Percentiles rank a stretch among this genome's conserved stretches.
Conservation (phyloP, 495 filamentous ascomycete genomes). For the Aspergillus carlsbadensis region DNA sequence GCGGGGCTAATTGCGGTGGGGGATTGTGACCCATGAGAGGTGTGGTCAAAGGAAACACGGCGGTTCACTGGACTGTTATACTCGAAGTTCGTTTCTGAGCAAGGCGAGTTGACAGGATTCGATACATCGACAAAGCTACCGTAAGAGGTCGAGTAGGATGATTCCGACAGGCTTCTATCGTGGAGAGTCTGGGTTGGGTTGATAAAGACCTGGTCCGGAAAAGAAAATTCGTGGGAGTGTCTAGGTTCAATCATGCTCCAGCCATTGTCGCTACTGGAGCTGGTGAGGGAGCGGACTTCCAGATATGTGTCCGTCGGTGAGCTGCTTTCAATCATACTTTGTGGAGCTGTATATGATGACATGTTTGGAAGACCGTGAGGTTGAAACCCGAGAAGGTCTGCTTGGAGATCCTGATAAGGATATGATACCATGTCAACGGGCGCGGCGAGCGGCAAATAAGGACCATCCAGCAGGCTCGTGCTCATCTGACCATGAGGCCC, state of each 20-base stretch:
- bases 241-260: slow-evolving; percentile 73
- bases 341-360: slow-evolving; percentile 44
- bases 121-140: slow-evolving; percentile 80
- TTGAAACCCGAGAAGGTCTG: slow-evolving; percentile 52
- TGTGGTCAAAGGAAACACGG: slow-evolving; percentile 36
- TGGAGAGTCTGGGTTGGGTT: slow-evolving; percentile 86
- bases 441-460: slow-evolving; percentile 66
- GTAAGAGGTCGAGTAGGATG: slow-evolving; percentile 71
- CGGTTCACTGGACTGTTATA: slow-evolving; percentile 46
- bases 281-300: slow-evolving; percentile 75
- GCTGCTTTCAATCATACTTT: slow-evolving; percentile 59
- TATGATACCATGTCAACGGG: slow-evolving; percentile 65
- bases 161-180: slow-evolving; percentile 79
- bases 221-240: slow-evolving; percentile 52
- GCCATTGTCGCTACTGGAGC: slow-evolving; percentile 78
- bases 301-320: slow-evolving; percentile 82
- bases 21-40: slow-evolving; percentile 46
- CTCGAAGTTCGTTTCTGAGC: slow-evolving; percentile 64
- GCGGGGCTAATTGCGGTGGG: slow-evolving; percentile 64
- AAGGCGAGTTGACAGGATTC: slow-evolving; percentile 67
- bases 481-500: slow-evolving; percentile 64
- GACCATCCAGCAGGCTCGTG: slow-evolving; percentile 61
- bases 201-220: slow-evolving; percentile 64
- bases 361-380: slow-evolving; percentile 54
- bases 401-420: slow-evolving; percentile 73